Evolutionary conservation across 305 asterid species (phyloP), one percentile per base, ranked within the genome.

Genomic region (Solanum hybrid): DNA sequence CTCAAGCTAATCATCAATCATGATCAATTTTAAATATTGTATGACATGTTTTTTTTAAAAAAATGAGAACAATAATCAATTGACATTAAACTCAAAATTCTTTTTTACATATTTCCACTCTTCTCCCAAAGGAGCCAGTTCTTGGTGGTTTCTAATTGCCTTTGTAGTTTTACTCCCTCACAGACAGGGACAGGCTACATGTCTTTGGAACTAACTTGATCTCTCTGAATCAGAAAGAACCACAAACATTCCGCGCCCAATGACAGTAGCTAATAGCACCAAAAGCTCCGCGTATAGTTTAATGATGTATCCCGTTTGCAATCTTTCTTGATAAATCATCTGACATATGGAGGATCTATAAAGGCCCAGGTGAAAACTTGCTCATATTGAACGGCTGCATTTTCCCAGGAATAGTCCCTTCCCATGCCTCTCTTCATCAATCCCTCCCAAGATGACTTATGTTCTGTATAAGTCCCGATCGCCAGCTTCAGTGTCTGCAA

Each of bases 371-470:
- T 93, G 34, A 97, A 96, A 8, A 95, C 95, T 91, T 96, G 98
- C 88, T 96, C 99, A 14, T 97, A 97, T 67, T 94, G 96, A 84
- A 92, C 90, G 22, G 99, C 99, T 13, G 99, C 99, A 1, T 93
- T 93, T 88, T 96, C 96, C 99, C 99, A 97, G 4, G 99, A 93
- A 28, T 92, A 94, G 90, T 97, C 93, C 89, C 95, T 90, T 92
- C 92, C 96, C 99, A 97, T 96, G 37, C 99, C 98, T 18, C 99
- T 96, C 92, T 91, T 95, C 97, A 97, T 95, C 89, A 97, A 67
- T 40, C 98, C 98, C 90, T 94, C 95, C 98, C 98, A 97, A 4
- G 99, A 96, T 6, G 95, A 26, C 89, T 94, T 96, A 94, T 96
- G 92, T 90, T 94, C 93, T 91, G 78, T 93, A 90, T 93, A 96